These are phyloP conservation scores for Pluteus cervinus DNA, from an alignment of 768 basidiomycete species.

Conservation along the genomic window DNA sequence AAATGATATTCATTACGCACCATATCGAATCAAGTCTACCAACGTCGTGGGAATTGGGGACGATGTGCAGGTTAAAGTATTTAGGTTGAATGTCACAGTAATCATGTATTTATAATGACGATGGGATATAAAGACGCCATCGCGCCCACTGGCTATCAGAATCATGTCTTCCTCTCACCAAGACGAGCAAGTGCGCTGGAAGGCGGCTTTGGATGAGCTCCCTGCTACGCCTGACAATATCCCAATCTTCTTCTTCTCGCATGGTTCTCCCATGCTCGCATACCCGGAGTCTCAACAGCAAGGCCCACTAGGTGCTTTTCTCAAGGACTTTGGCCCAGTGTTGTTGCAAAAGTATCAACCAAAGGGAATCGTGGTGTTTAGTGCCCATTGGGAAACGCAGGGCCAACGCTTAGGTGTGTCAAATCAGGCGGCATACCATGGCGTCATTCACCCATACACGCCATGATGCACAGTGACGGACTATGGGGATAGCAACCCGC, in stretches of 20 bases:
- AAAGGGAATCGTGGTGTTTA: slow-evolving; percentile 76
- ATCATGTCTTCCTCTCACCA: slow-evolving; percentile 2
- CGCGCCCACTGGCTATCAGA: too few relatives aligned
- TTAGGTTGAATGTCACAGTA: too few relatives aligned
- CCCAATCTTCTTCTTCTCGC: slow-evolving; percentile 73
- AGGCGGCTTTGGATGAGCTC: slow-evolving; percentile 44
- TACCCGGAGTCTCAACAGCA: slow-evolving; percentile 38
- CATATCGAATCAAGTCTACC: too few relatives aligned
- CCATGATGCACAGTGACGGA: too few relatives aligned
- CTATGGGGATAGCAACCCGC: slow-evolving; percentile 70
- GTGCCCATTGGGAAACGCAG: slow-evolving; percentile 75
- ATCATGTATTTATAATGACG: too few relatives aligned
- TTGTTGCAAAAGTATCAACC: slow-evolving; percentile 68
- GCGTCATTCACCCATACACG: too few relatives aligned
- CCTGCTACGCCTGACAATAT: slow-evolving; percentile 55
- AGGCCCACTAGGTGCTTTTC: slow-evolving; percentile 52
- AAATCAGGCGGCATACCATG: too few relatives aligned
- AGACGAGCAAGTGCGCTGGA: slow-evolving; percentile 34
- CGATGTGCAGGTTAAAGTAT: too few relatives aligned
- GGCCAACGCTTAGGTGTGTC: slow-evolving; percentile 51
- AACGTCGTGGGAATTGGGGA: too few relatives aligned
- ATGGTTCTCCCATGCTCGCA: slow-evolving; percentile 55
- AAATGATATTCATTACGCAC: too few relatives aligned
- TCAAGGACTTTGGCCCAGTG: slow-evolving; percentile 58
- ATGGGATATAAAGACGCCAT: too few relatives aligned